Percentiles rank a stretch among this genome's conserved stretches.
phyloP scores from a whole-genome alignment of 2,329 filamentous ascomycete species.

The Penicillium sp. region DNA sequence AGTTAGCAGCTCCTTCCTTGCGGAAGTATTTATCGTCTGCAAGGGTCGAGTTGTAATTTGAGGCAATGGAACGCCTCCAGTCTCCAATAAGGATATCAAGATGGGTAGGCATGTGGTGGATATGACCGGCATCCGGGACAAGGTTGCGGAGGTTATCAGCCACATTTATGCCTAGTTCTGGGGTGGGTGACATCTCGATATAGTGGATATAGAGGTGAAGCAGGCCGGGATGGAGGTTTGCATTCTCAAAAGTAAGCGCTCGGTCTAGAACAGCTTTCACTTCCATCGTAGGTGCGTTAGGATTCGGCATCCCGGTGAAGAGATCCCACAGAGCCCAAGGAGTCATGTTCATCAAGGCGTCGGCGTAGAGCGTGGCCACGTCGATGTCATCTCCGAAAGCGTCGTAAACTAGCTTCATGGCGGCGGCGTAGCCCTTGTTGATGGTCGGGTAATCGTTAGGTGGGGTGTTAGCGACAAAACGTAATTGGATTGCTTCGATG shows the following conservation, averaged over 20 bases:
- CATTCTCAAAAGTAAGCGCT: conserved; percentile 45
- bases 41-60: conserved; percentile 55
- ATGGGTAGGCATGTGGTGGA: conserved; percentile 67
- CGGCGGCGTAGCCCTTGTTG: conserved; percentile 53
- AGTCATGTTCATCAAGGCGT: conserved; percentile 56
- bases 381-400: conserved; percentile 50
- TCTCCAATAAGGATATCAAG: conserved; percentile 63
- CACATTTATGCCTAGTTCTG: conserved; percentile 52
- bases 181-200: conserved; percentile 63
- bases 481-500: conserved; percentile 51
- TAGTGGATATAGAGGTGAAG: conserved; percentile 67
- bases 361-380: conserved; percentile 53
- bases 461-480: too few relatives aligned
- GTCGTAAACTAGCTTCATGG: conserved; percentile 49
- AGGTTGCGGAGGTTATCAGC: conserved; percentile 53
- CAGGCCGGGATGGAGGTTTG: conserved; percentile 55
- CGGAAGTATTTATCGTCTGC: conserved; percentile 59
- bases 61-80: conserved; percentile 55
- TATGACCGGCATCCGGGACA: conserved; percentile 58
- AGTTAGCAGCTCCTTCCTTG: conserved; percentile 53
- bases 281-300: conserved; percentile 49
- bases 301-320: conserved; percentile 47
- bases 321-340: conserved; percentile 58
- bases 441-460: conserved; percentile 47
- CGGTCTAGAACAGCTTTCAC: conserved; percentile 50